Conservation (phyloP, 2,329 filamentous ascomycete species). For the Apiospora pterosperma region DNA sequence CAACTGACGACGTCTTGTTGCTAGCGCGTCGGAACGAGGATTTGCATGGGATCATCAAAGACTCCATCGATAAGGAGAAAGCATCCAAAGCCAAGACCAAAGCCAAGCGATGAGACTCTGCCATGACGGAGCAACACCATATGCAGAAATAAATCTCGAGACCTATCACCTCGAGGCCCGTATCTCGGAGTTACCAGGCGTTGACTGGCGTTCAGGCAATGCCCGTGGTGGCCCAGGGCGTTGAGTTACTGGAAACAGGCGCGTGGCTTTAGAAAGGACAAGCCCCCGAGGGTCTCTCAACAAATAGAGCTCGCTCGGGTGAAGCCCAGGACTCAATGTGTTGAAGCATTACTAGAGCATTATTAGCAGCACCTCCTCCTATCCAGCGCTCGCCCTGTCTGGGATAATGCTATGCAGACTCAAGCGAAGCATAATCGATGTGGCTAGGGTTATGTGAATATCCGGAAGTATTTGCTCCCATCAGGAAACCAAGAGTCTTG, state of each 20-base stretch:
- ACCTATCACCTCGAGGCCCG: not conserved
- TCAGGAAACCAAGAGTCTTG: not conserved
- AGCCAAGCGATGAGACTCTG: conserved; percentile 21
- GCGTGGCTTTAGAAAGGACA: not conserved
- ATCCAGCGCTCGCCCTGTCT: not conserved
- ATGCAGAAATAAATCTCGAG: too few species aligned
- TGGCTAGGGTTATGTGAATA: not conserved
- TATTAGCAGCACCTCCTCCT: not conserved
- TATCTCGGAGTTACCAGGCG: not conserved
- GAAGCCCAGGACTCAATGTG: not conserved
- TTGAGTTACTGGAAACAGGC: not conserved
- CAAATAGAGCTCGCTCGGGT: not conserved
- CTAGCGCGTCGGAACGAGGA: conserved; percentile 85
- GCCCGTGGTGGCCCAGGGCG: not conserved
- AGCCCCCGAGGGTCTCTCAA: not conserved
- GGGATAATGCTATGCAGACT: not conserved
- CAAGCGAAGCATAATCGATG: not conserved
- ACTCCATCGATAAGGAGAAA: conserved; percentile 61
- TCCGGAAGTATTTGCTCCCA: too few species aligned
- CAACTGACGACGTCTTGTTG: conserved; percentile 82
- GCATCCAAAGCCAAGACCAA: conserved; percentile 38
- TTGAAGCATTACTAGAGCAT: not conserved
- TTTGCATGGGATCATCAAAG: conserved; percentile 70
- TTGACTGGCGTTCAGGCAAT: not conserved
- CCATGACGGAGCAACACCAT: not conserved